phyloP scores from a whole-genome alignment of 805 yeast species.

The Metschnikowia anglica region DNA sequence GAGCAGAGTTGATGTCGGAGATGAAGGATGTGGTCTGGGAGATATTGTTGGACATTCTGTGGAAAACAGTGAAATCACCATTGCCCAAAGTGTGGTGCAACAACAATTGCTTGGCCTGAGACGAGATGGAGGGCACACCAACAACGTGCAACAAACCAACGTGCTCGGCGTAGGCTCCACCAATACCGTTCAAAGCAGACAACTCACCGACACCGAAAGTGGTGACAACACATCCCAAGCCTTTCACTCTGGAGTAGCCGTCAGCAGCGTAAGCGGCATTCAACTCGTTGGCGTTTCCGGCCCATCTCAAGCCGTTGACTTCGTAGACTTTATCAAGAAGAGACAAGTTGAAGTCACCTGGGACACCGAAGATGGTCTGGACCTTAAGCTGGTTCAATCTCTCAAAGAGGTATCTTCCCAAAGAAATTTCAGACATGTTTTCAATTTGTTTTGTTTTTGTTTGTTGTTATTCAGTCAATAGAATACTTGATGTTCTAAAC shows the following conservation, averaged over 20 bases:
- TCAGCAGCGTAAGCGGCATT: conserved; percentile 89
- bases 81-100: conserved; percentile 84
- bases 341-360: conserved; percentile 78
- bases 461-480: neutral
- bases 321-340: conserved; percentile 71
- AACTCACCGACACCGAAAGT: conserved; percentile 92
- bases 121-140: conserved; percentile 77
- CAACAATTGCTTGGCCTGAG: conserved; percentile 70
- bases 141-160: conserved; percentile 83
- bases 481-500: conserved; percentile 3
- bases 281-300: conserved; percentile 86
- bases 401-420: conserved; percentile 78
- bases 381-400: conserved; percentile 72
- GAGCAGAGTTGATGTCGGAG: conserved; percentile 63
- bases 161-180: conserved; percentile 88
- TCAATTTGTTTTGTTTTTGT: conserved; percentile 2
- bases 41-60: conserved; percentile 73
- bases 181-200: conserved; percentile 80
- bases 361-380: conserved; percentile 73
- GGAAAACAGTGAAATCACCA: conserved; percentile 77
- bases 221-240: conserved; percentile 71
- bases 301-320: conserved; percentile 79
- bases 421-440: conserved; percentile 48
- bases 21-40: conserved; percentile 65
- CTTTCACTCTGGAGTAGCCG: conserved; percentile 82